Conservation (phyloP, 371 early-diverging fungal species). For the Syncephalastrum racemosum region DNA sequence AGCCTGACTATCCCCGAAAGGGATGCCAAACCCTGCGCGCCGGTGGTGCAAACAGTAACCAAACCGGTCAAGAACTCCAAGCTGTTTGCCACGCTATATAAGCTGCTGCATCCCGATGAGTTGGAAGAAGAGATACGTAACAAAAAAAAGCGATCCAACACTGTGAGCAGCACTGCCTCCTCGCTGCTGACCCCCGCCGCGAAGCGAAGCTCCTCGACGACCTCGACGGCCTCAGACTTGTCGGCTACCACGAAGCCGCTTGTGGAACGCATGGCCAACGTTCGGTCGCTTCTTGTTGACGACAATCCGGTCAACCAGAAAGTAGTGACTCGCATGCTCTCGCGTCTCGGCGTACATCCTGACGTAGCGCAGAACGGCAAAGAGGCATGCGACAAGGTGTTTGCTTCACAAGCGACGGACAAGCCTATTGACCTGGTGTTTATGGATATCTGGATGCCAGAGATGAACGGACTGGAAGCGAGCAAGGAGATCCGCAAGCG, state of each 20-base stretch:
- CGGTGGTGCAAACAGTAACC: constrained; percentile 1
- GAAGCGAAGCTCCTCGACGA: not conserved
- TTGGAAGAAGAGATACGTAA: not conserved
- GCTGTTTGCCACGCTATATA: constrained; percentile 7
- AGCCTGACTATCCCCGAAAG: too few species aligned
- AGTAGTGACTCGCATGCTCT: constrained; percentile 45
- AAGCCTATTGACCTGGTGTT: constrained; percentile 45
- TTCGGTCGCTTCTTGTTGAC: constrained; percentile 42
- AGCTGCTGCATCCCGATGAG: constrained; percentile 2
- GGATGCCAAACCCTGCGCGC: too few species aligned
- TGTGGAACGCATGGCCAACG: not conserved
- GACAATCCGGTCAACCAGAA: constrained; percentile 57
- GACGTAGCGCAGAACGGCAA: constrained; percentile 42
- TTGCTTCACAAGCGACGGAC: constrained; percentile 11
- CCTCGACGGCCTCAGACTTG: not conserved
- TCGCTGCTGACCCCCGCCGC: too few species aligned
- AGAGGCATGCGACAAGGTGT: constrained; percentile 41
- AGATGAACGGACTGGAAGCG: constrained; percentile 55
- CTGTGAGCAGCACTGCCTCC: constrained; percentile 1
- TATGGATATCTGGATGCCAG: constrained; percentile 60
- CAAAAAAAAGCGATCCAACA: constrained; percentile 8
- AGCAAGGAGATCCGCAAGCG: constrained; percentile 36
- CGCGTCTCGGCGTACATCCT: constrained; percentile 12
- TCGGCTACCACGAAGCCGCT: not conserved
- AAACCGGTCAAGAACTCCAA: constrained; percentile 20